phyloP scores from a whole-genome alignment of 1,284 basidiomycete species.

The Coriolopsis trogii region DNA sequence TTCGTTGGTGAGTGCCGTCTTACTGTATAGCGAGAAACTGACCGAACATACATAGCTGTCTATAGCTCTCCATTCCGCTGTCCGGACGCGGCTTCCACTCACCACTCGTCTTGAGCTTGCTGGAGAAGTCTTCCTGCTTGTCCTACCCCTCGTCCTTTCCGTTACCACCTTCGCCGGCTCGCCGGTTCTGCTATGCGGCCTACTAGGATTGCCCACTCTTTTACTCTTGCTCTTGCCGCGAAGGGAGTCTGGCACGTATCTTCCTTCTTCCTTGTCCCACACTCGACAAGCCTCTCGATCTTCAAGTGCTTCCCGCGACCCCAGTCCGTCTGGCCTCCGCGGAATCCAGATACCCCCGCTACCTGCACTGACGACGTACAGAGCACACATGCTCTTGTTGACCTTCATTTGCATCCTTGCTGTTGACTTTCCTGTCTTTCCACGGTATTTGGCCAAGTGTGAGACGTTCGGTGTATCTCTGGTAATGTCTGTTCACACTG shows the following conservation, averaged over 20 bases:
- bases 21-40: background rate
- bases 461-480: slow-evolving; percentile 94
- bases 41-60: slow-evolving; percentile 53
- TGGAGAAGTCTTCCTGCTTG: slow-evolving; percentile 67
- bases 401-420: slow-evolving; percentile 92
- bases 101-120: slow-evolving; percentile 44
- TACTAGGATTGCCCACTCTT: slow-evolving; percentile 50
- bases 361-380: slow-evolving; percentile 84
- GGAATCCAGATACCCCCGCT: slow-evolving; percentile 42
- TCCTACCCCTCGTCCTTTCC: slow-evolving; percentile 77
- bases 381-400: slow-evolving; percentile 95
- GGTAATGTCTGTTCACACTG: slow-evolving; percentile 47
- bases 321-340: slow-evolving; percentile 3
- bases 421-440: slow-evolving; percentile 95
- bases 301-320: slow-evolving; percentile 10
- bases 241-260: slow-evolving; percentile 47
- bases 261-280: slow-evolving; percentile 47
- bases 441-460: slow-evolving; percentile 87
- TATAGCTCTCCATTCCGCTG: slow-evolving; percentile 66
- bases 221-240: slow-evolving; percentile 46
- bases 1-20: slow-evolving; percentile 61
- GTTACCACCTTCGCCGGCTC: slow-evolving; percentile 75
- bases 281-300: slow-evolving; percentile 28
- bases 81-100: slow-evolving; percentile 50
- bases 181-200: slow-evolving; percentile 54